Conservation (phyloP, 768 basidiomycete species). For the Stropharia rugosoannulata region DNA sequence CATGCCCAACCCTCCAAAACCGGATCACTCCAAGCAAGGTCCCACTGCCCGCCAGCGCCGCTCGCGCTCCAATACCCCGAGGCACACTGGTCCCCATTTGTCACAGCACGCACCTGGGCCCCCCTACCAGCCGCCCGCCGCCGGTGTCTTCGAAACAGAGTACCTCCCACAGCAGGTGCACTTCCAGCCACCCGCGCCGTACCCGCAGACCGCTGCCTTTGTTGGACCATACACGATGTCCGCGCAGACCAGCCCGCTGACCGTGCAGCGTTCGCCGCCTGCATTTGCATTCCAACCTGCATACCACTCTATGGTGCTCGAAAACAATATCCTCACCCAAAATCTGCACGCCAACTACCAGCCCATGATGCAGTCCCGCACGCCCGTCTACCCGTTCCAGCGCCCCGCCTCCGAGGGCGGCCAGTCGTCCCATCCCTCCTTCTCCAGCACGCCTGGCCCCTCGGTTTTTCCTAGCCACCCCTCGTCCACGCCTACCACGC, state of each 20-base stretch:
- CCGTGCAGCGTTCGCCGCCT: conserved; percentile 34
- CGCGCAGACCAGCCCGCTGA: conserved; percentile 7
- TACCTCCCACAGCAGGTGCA: conserved; percentile 24
- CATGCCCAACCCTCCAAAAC: conserved; percentile 22
- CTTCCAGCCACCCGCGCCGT: conserved; percentile 27
- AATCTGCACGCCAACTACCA: conserved; percentile 40
- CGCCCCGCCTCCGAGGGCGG: conserved; percentile 30
- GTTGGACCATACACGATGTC: conserved; percentile 49
- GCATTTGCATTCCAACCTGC: conserved; percentile 33
- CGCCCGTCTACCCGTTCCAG: conserved; percentile 39
- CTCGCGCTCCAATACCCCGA: conserved; percentile 17
- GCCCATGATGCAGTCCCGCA: conserved; percentile 37
- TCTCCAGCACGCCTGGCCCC: conserved; percentile 20
- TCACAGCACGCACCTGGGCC: conserved; percentile 13
- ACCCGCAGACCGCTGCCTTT: conserved; percentile 34
- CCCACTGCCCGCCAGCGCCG: conserved; percentile 19
- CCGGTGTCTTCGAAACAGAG: conserved; percentile 17
- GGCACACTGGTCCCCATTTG: neutral
- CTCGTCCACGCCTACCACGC: conserved; percentile 23
- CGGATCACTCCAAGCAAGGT: conserved; percentile 22
- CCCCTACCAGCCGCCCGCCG: conserved; percentile 6
- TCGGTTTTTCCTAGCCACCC: conserved; percentile 27
- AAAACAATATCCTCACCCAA: conserved; percentile 37
- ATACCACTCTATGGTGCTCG: conserved; percentile 34
- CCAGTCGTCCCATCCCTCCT: conserved; percentile 24